phyloP scores from a whole-genome alignment of 1,284 basidiomycete genomes.

The Ganoderma multipileum region DNA sequence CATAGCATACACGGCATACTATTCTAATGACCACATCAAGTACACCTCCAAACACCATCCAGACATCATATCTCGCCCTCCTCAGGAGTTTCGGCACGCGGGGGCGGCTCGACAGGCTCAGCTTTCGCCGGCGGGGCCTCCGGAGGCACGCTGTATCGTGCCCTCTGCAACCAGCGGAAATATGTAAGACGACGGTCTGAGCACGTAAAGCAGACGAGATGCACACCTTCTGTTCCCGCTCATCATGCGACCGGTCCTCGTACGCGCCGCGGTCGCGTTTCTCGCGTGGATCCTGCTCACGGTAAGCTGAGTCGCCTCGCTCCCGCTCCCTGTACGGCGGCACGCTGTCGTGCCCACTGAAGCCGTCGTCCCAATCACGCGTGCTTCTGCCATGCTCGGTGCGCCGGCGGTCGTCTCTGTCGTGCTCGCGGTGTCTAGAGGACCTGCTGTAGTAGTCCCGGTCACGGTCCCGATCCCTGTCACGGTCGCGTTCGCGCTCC shows the following conservation, averaged over 20 bases:
- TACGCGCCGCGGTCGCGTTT: conserved; percentile 50
- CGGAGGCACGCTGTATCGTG: conserved; percentile 56
- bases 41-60: conserved; percentile 40
- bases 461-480: conserved; percentile 46
- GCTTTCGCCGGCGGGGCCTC: conserved; percentile 34
- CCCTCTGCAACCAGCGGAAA: conserved; percentile 48
- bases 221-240: conserved; percentile 68
- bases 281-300: conserved; percentile 50
- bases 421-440: conserved; percentile 53
- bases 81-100: conserved; percentile 72
- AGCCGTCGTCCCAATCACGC: conserved; percentile 49
- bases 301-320: conserved; percentile 54
- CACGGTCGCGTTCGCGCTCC: conserved; percentile 50
- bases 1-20: conserved; percentile 29
- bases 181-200: conserved; percentile 10
- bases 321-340: conserved; percentile 49
- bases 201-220: conserved; percentile 14
- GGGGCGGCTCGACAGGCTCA: conserved; percentile 44
- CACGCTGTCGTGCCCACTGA: conserved; percentile 36
- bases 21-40: conserved; percentile 21
- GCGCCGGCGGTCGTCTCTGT: conserved; percentile 51
- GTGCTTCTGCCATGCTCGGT: conserved; percentile 35
- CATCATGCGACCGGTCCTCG: conserved; percentile 53
- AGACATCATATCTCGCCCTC: conserved; percentile 84
- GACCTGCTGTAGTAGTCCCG: conserved; percentile 43